Conservation (phyloP, 2,329 filamentous ascomycete species). For the Ophidiomyces ophidiicola region DNA sequence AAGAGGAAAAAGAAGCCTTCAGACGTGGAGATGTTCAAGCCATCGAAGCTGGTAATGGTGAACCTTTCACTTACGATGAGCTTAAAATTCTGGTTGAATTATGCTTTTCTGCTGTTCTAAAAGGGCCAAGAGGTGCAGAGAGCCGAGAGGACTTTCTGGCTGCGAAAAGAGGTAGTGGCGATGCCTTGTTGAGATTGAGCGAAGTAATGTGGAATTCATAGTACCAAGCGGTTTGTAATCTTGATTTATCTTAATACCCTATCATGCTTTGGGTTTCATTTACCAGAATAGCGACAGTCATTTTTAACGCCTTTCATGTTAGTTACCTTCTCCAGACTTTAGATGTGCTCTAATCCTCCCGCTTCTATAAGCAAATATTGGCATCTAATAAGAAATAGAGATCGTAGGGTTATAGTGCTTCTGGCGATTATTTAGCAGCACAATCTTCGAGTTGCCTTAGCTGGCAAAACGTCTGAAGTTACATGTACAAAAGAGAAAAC, state of each 20-base stretch:
- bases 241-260: background rate
- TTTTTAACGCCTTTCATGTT: background rate
- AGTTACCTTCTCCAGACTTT: too few species aligned
- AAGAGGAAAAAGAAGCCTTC: conserved; percentile 33
- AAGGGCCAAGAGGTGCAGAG: conserved; percentile 29
- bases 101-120: conserved; percentile 35
- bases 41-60: conserved; percentile 29
- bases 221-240: too few species aligned
- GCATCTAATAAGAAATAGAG: too few species aligned
- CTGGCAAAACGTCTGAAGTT: too few species aligned
- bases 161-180: conserved; percentile 35
- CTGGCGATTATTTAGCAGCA: too few species aligned
- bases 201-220: conserved; percentile 39
- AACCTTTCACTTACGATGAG: conserved; percentile 37
- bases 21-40: conserved; percentile 24
- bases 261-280: background rate
- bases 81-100: conserved; percentile 35
- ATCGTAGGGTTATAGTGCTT: too few species aligned
- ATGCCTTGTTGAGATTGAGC: conserved; percentile 34
- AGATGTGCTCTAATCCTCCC: too few species aligned
- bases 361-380: too few species aligned
- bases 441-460: too few species aligned
- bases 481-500: too few species aligned
- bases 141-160: conserved; percentile 37
- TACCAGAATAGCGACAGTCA: background rate